Base-by-base conservation (phyloP, 768 basidiomycete genomes). In the Tephrocybe sp. region DNA sequence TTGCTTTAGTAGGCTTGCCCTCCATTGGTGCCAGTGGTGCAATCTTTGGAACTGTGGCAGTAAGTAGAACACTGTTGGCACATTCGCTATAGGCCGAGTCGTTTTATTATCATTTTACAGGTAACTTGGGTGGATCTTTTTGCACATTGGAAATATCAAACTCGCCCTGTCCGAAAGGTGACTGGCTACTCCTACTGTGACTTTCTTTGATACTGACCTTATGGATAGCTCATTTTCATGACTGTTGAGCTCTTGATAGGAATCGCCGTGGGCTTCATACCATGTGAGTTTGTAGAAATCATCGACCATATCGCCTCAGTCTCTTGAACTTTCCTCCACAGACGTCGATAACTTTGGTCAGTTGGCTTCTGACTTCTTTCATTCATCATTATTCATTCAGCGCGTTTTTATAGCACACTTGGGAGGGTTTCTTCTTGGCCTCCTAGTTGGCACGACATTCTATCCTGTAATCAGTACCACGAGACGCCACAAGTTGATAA, bases 21-120 rank as follows among this genome's bases (percentile, higher is more conserved):
- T 92, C 90, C 11, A 78, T 93, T 10, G 95, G 95, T 37, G 97
- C 95, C 2, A 90, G 86, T 56, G 95, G 95, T 5, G 92, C 94
- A 1, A 88, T 97, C 47, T 94, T 95, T 49, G 92, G 91, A 13
- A 90, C 88, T 2, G 70, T 92, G 34, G 88, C 86, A 2, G 88
- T 89, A 63, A 49, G 78, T 64, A 40, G n/a, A n/a, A n/a, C n/a
- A n/a, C n/a, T n/a, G n/a, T n/a, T n/a, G n/a, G n/a, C n/a, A n/a
- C n/a, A n/a, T 30, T 30, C 29, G 29, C 29, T 30, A 7, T 30
- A n/a, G n/a, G n/a, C n/a, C n/a, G n/a, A n/a, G 29, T 30, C 29
- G 29, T 30, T 30, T 30, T 12, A 6, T 18, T 6, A 22, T n/a
- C n/a, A n/a, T n/a, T 50, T 23, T 31, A 53, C 42, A 83, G 82